Conservation (phyloP, 352 stramenopile genomes). For the Phytopythium vexans region DNA sequence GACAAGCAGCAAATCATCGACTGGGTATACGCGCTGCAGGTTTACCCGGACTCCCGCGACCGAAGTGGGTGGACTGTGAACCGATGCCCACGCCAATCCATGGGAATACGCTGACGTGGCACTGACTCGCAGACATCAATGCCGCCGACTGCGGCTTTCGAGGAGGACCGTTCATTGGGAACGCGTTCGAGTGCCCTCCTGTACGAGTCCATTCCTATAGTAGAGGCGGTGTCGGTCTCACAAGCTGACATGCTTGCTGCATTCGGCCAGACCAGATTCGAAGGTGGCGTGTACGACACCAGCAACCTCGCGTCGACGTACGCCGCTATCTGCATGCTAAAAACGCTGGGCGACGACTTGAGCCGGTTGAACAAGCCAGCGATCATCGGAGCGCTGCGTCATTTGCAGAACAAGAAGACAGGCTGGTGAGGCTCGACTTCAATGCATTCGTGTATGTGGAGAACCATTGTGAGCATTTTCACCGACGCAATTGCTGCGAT, state of each 20-base stretch:
- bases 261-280: conserved; percentile 38
- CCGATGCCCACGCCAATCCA: no score
- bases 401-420: conserved; percentile 72
- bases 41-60: conserved; percentile 64
- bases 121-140: conserved; percentile 42
- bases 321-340: conserved; percentile 76
- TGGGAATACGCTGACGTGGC: neutral
- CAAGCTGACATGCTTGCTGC: neutral
- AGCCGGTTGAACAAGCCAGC: conserved; percentile 66
- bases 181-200: conserved; percentile 42
- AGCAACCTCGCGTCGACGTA: conserved; percentile 87
- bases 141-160: conserved; percentile 71
- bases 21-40: conserved; percentile 84
- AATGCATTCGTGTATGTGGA: neutral
- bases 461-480: neutral
- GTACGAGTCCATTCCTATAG: conserved; percentile 6
- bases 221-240: neutral
- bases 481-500: neutral
- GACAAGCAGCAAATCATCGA: conserved; percentile 74
- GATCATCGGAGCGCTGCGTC: conserved; percentile 55
- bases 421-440: conserved; percentile 36
- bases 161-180: conserved; percentile 62
- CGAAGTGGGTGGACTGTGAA: conserved; percentile 21
- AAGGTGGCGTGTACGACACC: conserved; percentile 76
- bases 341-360: conserved; percentile 83